Evolutionary conservation across 495 filamentous ascomycete genomes (phyloP), one percentile per base, ranked within the genome.

Genomic region (Neurospora discreta): DNA sequence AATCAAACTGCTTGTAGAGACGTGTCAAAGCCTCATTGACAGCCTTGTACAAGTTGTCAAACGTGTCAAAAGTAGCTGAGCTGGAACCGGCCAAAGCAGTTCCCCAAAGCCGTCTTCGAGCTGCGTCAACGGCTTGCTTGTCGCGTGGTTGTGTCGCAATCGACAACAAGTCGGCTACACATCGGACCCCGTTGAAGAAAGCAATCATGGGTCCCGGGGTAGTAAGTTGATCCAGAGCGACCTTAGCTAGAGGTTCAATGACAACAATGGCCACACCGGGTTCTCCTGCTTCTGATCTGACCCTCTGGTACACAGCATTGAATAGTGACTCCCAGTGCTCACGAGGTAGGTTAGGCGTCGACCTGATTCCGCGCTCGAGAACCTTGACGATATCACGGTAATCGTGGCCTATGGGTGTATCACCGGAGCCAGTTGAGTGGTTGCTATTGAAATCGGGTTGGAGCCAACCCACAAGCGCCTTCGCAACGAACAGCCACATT

Each of bases 301-400:
- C 86, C 68, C 86, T 85, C n/a, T 82, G 81, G 16, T 87, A 81
- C 20, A 92, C 84, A 3, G 84, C 80, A 13, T 85, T 80, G 68
- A 93, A 87, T 0, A 96, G 78, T 7, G 83, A 77, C 69, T 86
- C 80, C 92, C 92, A 95, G 36, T 83, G 82, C 26, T 85, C 72
- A 72, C 76, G 81, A 16, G 82, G 81, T 30, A 84, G 78, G 38
- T 81, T 80, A 2, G 82, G 81, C 3, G 78, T 79, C 23, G 86
- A 86, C 6, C 79, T 81, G 72, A 90, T 77, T 10, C 91, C 92
- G 67, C 87, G 81, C 69, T 90, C 86, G 2, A 96, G 84, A 41
- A 94, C 84, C 60, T 85, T 90, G 52, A 88, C 84, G 30, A 89
- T 81, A 44, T 93, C 90, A n/a, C 89, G 88, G 71, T 91, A 94